Base-by-base conservation (phyloP, 2,329 filamentous ascomycete species). In the Fusarium gaditjirri region DNA sequence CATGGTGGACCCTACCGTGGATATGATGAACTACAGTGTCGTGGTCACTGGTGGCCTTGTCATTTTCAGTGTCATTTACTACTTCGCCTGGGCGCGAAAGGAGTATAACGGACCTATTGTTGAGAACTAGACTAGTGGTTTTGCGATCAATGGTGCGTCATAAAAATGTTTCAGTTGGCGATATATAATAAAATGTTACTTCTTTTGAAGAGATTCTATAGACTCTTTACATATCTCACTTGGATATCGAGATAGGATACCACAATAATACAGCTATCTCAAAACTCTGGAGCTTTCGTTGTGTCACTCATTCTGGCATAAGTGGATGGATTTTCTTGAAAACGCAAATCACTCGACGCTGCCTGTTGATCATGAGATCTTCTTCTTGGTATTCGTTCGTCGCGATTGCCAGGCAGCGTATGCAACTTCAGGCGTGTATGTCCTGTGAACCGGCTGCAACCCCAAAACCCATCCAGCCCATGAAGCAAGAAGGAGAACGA, bases 1-100 rank as follows among this genome's bases (percentile, higher is more conserved):
- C 0, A 68, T 76, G 65, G n/a, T 75, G 4, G 57, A 78, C 4
- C 73, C 67, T 6, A 80, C 74, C 1, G 74, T 81, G 0, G 75
- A 78, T 2, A 83, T 78, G 17, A 84, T 86, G 81, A 88, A 88
- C 75, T 88, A 83, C 70, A 84, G 81, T 27, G 77, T 85, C 13
- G 70, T 87, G 5, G 81, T 87, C 1, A 85, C 84, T 21, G 83
- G 80, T 0, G 78, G 75, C 1, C 80, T 84, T 2, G 69, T 84
- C 8, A 72, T 85, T 3, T 84, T 87, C 50, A 85, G 83, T 50
- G 74, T 86, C 6, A 62, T 84, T 3, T 88, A 85, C 77, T 88
- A 87, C 63, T 72, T 83, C 35, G 39, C 82, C 0, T 80, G 81
- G 62, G 86, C 82, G 0, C 81, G 77, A 53, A 80, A 82, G 46